These are phyloP conservation scores for Colletotrichum acutatum DNA, from an alignment of 2,329 filamentous ascomycete genomes.

Conservation along the genomic window DNA sequence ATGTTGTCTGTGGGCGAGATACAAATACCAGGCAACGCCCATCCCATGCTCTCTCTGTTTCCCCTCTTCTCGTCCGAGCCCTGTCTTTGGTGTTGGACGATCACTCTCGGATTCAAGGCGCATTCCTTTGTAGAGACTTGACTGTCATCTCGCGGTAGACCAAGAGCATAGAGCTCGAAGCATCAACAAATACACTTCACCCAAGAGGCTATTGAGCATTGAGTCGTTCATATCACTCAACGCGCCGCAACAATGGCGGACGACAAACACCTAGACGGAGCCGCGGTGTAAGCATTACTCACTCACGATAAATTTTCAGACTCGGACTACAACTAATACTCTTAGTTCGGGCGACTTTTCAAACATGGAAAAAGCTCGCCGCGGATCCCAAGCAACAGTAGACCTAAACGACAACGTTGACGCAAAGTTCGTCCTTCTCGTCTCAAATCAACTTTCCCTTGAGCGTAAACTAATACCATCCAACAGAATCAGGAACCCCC, in stretches of 20 bases:
- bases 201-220: background rate
- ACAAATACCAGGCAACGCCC: conserved; percentile 17
- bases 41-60: background rate
- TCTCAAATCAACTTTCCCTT: too few relatives aligned
- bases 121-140: background rate
- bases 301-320: rapidly evolving
- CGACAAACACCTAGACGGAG: conserved; percentile 12
- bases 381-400: conserved; percentile 37
- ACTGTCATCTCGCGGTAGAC: background rate
- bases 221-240: background rate
- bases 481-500: conserved; percentile 55
- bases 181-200: background rate
- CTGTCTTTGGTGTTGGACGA: background rate
- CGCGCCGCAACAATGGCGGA: conserved; percentile 13
- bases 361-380: conserved; percentile 21
- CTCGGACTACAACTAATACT: background rate
- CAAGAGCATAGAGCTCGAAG: background rate
- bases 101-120: background rate
- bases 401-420: conserved; percentile 59
- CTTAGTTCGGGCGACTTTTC: background rate
- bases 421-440: conserved; percentile 51
- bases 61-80: background rate
- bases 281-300: background rate
- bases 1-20: background rate
- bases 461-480: conserved; percentile 31